phyloP scores from a whole-genome alignment of 805 yeast genomes.

The Yarrowia deformans region DNA sequence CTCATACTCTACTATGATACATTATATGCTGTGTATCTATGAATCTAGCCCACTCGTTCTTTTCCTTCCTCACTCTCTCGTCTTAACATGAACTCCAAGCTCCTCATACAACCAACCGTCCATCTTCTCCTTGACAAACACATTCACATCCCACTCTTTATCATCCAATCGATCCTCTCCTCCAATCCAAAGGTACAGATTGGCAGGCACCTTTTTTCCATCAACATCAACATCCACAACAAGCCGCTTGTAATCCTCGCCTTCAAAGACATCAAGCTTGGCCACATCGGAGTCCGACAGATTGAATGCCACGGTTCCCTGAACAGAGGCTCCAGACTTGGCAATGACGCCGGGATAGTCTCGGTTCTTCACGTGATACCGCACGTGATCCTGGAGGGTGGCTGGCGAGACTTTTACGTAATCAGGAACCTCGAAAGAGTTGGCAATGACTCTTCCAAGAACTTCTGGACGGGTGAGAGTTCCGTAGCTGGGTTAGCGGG shows the following conservation, averaged over 20 bases:
- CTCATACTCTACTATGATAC: background rate
- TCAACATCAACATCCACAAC: slow-evolving; percentile 14
- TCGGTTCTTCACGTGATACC: slow-evolving; percentile 6
- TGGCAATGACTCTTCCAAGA: slow-evolving; percentile 30
- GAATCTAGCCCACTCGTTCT: too few relatives aligned
- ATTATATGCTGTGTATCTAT: background rate
- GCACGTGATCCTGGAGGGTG: slow-evolving; percentile 11
- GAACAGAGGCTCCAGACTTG: background rate
- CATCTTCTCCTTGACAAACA: slow-evolving; percentile 24
- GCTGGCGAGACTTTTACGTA: slow-evolving; percentile 8
- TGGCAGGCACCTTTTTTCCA: slow-evolving; percentile 3
- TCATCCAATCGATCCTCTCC: slow-evolving; percentile 17
- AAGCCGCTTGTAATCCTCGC: slow-evolving; percentile 22
- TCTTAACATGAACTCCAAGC: slow-evolving; percentile 23
- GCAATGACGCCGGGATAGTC: slow-evolving; percentile 29
- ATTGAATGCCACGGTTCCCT: slow-evolving; percentile 23
- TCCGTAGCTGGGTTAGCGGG: slow-evolving; percentile 15
- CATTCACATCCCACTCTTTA: slow-evolving; percentile 27
- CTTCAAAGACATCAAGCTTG: slow-evolving; percentile 19
- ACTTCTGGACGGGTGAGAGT: slow-evolving; percentile 32
- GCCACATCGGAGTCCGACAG: slow-evolving; percentile 20
- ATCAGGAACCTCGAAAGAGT: slow-evolving; percentile 23
- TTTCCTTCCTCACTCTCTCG: background rate
- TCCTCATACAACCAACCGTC: slow-evolving; percentile 29
- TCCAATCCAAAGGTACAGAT: slow-evolving; percentile 32